These are phyloP conservation scores for Fusarium multiceps DNA, from an alignment of 2,329 filamentous ascomycete species.

Conservation along the genomic window DNA sequence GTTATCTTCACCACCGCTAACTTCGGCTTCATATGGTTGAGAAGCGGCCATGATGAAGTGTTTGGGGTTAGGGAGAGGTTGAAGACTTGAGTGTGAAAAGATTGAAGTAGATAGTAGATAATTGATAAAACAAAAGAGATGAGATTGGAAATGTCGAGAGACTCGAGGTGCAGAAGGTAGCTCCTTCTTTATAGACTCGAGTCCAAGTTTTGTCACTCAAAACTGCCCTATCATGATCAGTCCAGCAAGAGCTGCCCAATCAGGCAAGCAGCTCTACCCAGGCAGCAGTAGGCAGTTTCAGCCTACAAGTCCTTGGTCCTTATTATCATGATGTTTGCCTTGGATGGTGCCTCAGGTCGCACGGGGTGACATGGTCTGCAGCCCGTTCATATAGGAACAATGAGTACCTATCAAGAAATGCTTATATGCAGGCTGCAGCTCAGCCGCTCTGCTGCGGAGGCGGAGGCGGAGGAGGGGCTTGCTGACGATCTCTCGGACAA, in stretches of 20 bases:
- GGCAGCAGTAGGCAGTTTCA: slow-evolving; percentile 29
- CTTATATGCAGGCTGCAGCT: slow-evolving; percentile 13
- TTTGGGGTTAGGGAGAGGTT: background rate
- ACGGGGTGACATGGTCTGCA: background rate
- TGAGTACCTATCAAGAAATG: background rate
- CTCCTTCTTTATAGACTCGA: slow-evolving; percentile 25
- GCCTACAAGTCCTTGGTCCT: background rate
- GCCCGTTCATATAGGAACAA: background rate
- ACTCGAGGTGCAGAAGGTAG: background rate
- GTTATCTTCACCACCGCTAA: slow-evolving; percentile 27
- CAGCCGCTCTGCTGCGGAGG: slow-evolving; percentile 8
- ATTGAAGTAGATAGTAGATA: background rate
- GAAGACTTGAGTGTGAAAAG: background rate
- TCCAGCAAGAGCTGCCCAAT: background rate
- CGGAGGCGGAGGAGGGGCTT: background rate
- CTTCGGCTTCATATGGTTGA: slow-evolving; percentile 19
- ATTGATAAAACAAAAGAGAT: background rate
- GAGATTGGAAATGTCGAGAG: background rate
- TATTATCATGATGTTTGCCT: slow-evolving; percentile 6
- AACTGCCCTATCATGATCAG: slow-evolving; percentile 1
- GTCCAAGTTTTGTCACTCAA: background rate
- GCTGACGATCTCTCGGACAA: background rate
- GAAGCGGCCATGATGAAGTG: slow-evolving; percentile 27
- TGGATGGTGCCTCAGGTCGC: background rate
- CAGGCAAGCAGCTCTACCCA: slow-evolving; percentile 16